A percentile compares a stretch with the other conserved stretches of the same genome.
Evolutionary conservation across 106 monocot genomes (phyloP).

Genomic region (Posidonia australis): DNA sequence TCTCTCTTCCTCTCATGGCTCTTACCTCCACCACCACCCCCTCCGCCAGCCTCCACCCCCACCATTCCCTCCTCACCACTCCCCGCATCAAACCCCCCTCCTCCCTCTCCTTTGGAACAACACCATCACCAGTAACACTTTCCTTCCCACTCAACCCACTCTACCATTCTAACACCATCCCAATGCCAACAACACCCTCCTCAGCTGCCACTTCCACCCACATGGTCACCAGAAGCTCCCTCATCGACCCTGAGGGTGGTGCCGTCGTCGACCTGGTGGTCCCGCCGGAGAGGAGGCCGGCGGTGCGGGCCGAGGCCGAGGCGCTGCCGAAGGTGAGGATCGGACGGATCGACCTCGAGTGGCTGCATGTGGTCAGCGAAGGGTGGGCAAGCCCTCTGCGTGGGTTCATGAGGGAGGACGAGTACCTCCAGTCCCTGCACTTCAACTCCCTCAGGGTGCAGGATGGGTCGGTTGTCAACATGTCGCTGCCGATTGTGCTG

Average conservation of each 20-base stretch:
- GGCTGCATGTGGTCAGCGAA: constrained; percentile 86
- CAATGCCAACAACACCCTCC: neutral
- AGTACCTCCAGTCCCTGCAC: constrained; percentile 89
- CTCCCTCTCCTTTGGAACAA: neutral
- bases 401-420: constrained; percentile 92
- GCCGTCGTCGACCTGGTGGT: constrained; percentile 59
- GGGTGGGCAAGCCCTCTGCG: constrained; percentile 97
- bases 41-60: neutral
- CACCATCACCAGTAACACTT: neutral
- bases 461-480: constrained; percentile 76
- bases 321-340: constrained; percentile 40
- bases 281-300: constrained; percentile 24
- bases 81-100: neutral
- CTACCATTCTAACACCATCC: neutral
- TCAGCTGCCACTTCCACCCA: no score
- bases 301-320: constrained; percentile 42
- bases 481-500: constrained; percentile 96
- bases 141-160: neutral
- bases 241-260: constrained; percentile 95
- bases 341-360: constrained; percentile 58
- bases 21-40: neutral
- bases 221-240: constrained; percentile 34
- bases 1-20: no score
- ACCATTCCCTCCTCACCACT: neutral
- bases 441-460: constrained; percentile 62